Evolutionary conservation across 257 asterid species (phyloP).

Genomic region (Solanum tarijense): DNA sequence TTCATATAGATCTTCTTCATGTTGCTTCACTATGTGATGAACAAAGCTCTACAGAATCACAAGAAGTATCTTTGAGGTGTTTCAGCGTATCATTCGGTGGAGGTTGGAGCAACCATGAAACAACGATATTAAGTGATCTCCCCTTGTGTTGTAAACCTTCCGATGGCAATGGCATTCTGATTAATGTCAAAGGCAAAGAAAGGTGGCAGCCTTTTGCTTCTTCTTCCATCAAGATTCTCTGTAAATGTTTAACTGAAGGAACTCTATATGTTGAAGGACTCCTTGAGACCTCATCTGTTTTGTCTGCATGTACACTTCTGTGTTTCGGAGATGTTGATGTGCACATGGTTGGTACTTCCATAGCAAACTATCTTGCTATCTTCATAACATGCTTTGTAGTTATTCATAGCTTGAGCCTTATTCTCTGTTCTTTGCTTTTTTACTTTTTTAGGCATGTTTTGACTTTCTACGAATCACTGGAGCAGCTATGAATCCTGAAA

Average conservation of each 20-base stretch:
- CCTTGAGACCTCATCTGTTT: conserved; percentile 51
- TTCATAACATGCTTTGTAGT: neutral
- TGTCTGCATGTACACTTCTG: conserved; percentile 64
- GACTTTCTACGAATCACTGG: conserved; percentile 68
- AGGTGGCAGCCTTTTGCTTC: conserved; percentile 72
- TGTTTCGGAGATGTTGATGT: conserved; percentile 70
- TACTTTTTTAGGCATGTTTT: conserved; percentile 99
- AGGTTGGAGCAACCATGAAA: conserved; percentile 19
- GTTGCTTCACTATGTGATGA: conserved; percentile 35
- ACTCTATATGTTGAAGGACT: conserved; percentile 86
- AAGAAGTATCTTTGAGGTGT: conserved; percentile 42
- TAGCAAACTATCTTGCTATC: conserved; percentile 10
- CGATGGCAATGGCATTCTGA: conserved; percentile 49
- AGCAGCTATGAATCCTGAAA: conserved; percentile 44
- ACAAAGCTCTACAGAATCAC: conserved; percentile 21
- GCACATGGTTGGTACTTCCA: conserved; percentile 60
- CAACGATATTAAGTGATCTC: conserved; percentile 44
- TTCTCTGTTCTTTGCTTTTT: neutral
- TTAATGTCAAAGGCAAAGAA: conserved; percentile 63
- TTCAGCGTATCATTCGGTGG: conserved; percentile 46
- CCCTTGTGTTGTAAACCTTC: conserved; percentile 44
- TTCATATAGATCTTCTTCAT: conserved; percentile 37
- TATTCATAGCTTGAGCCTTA: neutral
- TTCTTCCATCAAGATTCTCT: conserved; percentile 64
- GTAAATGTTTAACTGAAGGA: conserved; percentile 79